Evolutionary conservation across 1,139 yeast genomes (phyloP).

Genomic region (Candida tetrigidarum): DNA sequence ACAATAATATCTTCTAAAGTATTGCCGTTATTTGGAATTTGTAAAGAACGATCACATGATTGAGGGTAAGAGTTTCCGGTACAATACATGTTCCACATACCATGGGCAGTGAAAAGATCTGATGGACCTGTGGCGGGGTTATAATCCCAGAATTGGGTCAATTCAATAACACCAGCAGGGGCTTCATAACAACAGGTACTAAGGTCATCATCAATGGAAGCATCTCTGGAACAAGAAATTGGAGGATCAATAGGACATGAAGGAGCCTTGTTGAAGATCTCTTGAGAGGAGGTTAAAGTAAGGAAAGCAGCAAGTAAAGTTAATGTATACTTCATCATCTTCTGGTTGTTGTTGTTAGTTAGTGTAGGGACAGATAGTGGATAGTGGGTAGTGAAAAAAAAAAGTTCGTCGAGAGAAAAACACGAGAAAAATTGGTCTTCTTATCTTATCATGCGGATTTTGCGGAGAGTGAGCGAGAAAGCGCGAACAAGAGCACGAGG

Average conservation of each 20-base stretch:
- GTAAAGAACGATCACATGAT: constrained; percentile 71
- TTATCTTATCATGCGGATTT: not conserved
- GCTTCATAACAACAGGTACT: constrained; percentile 84
- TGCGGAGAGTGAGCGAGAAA: not conserved
- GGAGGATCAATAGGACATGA: constrained; percentile 71
- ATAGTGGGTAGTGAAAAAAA: not conserved
- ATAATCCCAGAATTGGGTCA: constrained; percentile 96
- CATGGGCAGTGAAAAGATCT: constrained; percentile 73
- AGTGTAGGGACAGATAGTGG: not conserved
- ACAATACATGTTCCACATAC: constrained; percentile 53
- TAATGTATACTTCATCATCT: not conserved
- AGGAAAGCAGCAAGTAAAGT: not conserved
- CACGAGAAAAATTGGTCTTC: not conserved
- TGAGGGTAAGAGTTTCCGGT: constrained; percentile 43
- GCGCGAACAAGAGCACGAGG: no score
- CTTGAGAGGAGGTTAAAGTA: not conserved
- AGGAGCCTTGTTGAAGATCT: not conserved
- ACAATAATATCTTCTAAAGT: constrained; percentile 58
- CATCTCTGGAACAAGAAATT: constrained; percentile 55
- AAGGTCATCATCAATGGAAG: constrained; percentile 25
- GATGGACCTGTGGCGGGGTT: constrained; percentile 83
- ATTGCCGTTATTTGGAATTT: constrained; percentile 31
- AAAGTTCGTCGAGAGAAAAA: not conserved
- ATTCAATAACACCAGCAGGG: constrained; percentile 76
- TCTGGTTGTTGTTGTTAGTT: not conserved